Evolutionary conservation across 345 rosid species (phyloP).

Genomic region (Brassica incana): DNA sequence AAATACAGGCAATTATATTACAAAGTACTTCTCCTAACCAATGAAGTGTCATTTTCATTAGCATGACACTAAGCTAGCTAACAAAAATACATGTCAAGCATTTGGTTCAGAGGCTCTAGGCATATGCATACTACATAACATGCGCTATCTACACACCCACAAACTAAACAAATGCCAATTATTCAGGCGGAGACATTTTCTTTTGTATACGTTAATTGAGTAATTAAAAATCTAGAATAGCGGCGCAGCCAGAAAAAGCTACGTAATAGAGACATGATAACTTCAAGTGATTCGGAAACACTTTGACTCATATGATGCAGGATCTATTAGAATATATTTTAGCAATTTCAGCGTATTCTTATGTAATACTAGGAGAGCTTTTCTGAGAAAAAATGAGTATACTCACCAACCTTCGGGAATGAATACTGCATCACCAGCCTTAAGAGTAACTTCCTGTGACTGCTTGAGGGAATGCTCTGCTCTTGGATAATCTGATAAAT

Average conservation of each 20-base stretch:
- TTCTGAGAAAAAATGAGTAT: constrained; percentile 24
- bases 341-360: neutral
- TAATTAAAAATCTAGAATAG: neutral
- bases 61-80: constrained; percentile 11
- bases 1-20: neutral
- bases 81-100: neutral
- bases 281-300: neutral
- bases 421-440: constrained; percentile 90
- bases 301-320: constrained; percentile 6
- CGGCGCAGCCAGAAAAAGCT: neutral
- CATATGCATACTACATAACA: constrained; percentile 16
- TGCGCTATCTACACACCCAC: neutral
- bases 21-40: neutral
- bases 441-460: constrained; percentile 69
- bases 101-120: constrained; percentile 10
- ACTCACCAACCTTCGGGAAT: constrained; percentile 99
- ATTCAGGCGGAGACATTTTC: neutral
- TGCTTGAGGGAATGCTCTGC: constrained; percentile 54
- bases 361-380: neutral
- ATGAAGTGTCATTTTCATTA: constrained; percentile 7
- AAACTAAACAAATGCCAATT: neutral
- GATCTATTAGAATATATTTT: neutral
- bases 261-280: constrained; percentile 2
- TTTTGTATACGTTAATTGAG: neutral
- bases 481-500: constrained; percentile 68